A percentile compares a stretch with the other conserved stretches of the same genome.
Conservation (phyloP, 169 alveolate species). For the Eimeria maxima region DNA sequence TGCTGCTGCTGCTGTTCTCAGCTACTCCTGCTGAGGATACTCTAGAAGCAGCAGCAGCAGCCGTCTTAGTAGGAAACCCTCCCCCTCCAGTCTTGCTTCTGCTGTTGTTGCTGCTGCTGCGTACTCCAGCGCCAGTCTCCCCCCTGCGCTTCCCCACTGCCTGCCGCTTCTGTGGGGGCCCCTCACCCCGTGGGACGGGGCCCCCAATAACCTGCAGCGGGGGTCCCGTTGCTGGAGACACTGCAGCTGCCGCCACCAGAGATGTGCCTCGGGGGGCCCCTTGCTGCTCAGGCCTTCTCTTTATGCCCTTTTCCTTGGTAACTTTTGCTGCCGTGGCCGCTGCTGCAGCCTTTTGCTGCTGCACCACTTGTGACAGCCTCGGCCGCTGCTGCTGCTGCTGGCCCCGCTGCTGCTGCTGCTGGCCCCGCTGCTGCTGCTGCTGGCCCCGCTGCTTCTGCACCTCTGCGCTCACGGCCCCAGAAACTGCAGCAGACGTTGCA, state of each 20-base stretch:
- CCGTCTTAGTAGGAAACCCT: neutral
- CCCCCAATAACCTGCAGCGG: neutral
- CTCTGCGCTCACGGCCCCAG: neutral
- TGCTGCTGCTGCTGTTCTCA: slow-evolving; percentile 12
- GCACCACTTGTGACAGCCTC: slow-evolving; percentile 6
- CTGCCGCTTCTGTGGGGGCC: slow-evolving; percentile 71
- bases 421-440: slow-evolving; percentile 15
- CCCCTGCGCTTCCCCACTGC: slow-evolving; percentile 43
- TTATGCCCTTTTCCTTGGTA: neutral
- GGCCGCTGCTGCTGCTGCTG: slow-evolving; percentile 30
- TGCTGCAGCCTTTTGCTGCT: neutral
- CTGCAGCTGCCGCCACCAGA: neutral
- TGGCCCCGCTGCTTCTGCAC: neutral
- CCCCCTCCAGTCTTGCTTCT: neutral
- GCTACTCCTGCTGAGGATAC: neutral
- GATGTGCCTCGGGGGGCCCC: neutral
- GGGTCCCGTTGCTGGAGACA: neutral
- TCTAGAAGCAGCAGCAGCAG: neutral
- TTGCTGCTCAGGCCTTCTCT: slow-evolving; percentile 42
- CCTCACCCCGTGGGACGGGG: slow-evolving; percentile 28
- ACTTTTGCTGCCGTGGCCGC: slow-evolving; percentile 11
- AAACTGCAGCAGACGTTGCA: neutral
- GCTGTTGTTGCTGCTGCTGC: slow-evolving; percentile 55
- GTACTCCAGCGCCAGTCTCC: neutral
- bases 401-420: slow-evolving; percentile 30